phyloP scores from a whole-genome alignment of 176 grass and related monocot species.

The Carex parvula region DNA sequence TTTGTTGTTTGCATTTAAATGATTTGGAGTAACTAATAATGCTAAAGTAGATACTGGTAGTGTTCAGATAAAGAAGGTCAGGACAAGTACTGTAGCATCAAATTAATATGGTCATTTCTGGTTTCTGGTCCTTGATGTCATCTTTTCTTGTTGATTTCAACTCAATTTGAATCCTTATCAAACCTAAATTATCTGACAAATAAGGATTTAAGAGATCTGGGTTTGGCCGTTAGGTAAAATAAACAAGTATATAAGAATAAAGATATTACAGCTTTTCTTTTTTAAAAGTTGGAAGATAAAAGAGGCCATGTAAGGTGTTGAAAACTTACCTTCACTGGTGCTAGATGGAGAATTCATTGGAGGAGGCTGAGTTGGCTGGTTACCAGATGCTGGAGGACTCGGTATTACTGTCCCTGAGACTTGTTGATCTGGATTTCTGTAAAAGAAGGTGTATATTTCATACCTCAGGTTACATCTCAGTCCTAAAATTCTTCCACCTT shows the following conservation, averaged over 20 bases:
- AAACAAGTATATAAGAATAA: neutral
- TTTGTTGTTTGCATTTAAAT: too few species aligned
- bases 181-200: too few species aligned
- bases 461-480: slow-evolving; percentile 36
- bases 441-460: slow-evolving; percentile 31
- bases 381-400: neutral
- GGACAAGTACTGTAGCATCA: too few species aligned
- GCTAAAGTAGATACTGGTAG: too few species aligned
- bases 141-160: too few species aligned
- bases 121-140: too few species aligned
- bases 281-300: neutral
- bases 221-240: too few species aligned
- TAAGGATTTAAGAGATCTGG: too few species aligned
- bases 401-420: neutral
- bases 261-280: neutral
- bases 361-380: neutral
- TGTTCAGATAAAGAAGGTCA: too few species aligned
- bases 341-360: neutral
- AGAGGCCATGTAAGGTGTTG: neutral
- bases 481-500: neutral
- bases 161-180: too few species aligned
- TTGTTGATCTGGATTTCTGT: neutral
- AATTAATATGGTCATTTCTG: too few species aligned
- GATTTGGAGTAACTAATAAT: too few species aligned
- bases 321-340: neutral